Evolutionary conservation across 768 basidiomycete genomes (phyloP).

Genomic region (Leccinum subtestaceum): DNA sequence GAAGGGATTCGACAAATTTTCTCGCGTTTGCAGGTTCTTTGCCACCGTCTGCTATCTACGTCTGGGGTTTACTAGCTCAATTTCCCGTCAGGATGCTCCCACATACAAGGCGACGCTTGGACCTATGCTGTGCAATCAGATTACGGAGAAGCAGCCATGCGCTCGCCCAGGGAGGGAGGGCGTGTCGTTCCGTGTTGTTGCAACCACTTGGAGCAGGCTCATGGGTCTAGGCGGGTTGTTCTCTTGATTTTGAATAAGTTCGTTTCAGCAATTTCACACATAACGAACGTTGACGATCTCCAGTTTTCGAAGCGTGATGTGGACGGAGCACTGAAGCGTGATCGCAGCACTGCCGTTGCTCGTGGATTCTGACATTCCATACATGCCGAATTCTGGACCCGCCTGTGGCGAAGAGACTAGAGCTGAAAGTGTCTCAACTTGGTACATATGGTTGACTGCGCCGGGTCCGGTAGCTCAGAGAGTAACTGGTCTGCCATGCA

Average conservation of each 20-base stretch:
- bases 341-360: neutral
- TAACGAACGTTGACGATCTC: no score
- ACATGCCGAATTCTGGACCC: neutral
- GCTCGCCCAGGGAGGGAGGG: neutral
- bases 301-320: neutral
- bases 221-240: neutral
- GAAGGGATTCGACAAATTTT: no score
- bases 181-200: neutral
- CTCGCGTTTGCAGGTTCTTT: no score
- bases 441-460: no score
- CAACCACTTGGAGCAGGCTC: neutral
- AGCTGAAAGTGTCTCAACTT: neutral
- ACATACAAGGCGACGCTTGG: neutral
- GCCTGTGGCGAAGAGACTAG: neutral
- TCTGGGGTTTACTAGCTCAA: no score
- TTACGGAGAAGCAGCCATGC: neutral
- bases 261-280: no score
- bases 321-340: neutral
- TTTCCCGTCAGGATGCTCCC: no score
- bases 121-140: neutral
- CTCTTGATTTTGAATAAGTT: neutral
- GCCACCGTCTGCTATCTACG: no score
- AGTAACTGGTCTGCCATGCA: no score
- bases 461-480: no score
- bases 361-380: neutral